phyloP scores from a whole-genome alignment of 345 rosid species.

The Corymbia maculata region DNA sequence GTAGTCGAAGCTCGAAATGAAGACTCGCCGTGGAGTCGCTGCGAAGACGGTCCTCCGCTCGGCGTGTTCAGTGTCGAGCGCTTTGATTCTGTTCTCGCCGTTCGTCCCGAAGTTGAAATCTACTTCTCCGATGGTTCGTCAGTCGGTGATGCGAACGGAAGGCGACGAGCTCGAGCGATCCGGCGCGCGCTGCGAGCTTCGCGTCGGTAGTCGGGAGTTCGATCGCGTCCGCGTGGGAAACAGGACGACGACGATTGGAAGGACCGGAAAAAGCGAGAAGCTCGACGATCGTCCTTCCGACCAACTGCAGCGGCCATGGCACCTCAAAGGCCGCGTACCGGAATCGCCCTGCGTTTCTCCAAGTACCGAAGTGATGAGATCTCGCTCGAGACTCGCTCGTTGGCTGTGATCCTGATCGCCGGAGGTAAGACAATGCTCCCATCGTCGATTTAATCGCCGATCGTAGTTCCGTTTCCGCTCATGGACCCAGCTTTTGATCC shows the following conservation, averaged over 20 bases:
- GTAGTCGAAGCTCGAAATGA: not conserved
- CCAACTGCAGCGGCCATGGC: conserved; percentile 1
- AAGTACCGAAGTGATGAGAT: not conserved
- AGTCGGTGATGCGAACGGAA: not conserved
- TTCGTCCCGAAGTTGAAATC: not conserved
- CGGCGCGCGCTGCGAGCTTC: not conserved
- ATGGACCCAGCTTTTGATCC: not conserved
- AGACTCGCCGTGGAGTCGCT: not conserved
- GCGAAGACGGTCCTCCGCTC: not conserved
- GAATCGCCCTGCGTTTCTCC: conserved; percentile 45
- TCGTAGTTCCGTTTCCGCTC: not conserved
- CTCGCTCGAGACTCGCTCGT: not conserved
- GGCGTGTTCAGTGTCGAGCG: not conserved
- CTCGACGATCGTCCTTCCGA: conserved; percentile 10
- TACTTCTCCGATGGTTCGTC: not conserved
- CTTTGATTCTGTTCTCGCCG: not conserved
- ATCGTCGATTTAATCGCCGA: not conserved
- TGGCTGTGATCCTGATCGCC: not conserved
- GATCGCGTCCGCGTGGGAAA: not conserved
- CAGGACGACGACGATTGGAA: not conserved
- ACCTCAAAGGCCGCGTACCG: conserved; percentile 23
- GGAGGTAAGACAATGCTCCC: not conserved
- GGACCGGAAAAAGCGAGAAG: conserved; percentile 7
- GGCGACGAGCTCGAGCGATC: not conserved
- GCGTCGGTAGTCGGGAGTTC: not conserved